Conservation (phyloP, 257 asterid genomes). For the Buddleja alternifolia region DNA sequence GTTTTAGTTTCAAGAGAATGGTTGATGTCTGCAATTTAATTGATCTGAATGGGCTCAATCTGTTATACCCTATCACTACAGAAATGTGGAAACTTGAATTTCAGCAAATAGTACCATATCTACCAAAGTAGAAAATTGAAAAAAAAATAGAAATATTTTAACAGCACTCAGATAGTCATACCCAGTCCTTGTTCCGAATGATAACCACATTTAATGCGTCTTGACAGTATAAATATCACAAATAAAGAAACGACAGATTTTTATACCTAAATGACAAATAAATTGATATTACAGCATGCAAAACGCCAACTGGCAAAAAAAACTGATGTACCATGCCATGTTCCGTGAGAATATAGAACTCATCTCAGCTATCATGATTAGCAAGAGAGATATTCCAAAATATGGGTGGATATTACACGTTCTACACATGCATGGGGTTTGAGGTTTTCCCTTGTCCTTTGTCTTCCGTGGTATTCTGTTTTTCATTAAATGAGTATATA, state of each 20-base stretch:
- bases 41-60: neutral
- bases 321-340: slow-evolving; percentile 23
- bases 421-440: slow-evolving; percentile 27
- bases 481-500: slow-evolving; percentile 26
- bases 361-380: slow-evolving; percentile 27
- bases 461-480: slow-evolving; percentile 26
- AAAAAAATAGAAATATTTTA: neutral
- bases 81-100: slow-evolving; percentile 9
- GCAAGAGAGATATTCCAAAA: slow-evolving; percentile 24
- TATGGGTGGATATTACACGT: slow-evolving; percentile 29
- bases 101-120: slow-evolving; percentile 6
- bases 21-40: slow-evolving; percentile 6
- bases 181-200: neutral
- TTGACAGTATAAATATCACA: slow-evolving; percentile 2
- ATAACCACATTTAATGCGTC: slow-evolving; percentile 15
- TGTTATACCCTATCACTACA: slow-evolving; percentile 14
- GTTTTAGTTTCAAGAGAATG: slow-evolving; percentile 19
- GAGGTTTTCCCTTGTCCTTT: slow-evolving; percentile 14
- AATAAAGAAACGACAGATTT: slow-evolving; percentile 18
- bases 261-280: slow-evolving; percentile 2
- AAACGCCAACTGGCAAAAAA: slow-evolving; percentile 32
- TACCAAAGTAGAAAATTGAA: slow-evolving; percentile 15
- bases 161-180: neutral
- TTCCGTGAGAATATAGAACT: slow-evolving; percentile 30
- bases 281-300: slow-evolving; percentile 27